A percentile compares a stretch with the other conserved stretches of the same genome.
phyloP scores from a whole-genome alignment of 1,139 yeast species.

The Magnusiomyces tetraspermus region DNA sequence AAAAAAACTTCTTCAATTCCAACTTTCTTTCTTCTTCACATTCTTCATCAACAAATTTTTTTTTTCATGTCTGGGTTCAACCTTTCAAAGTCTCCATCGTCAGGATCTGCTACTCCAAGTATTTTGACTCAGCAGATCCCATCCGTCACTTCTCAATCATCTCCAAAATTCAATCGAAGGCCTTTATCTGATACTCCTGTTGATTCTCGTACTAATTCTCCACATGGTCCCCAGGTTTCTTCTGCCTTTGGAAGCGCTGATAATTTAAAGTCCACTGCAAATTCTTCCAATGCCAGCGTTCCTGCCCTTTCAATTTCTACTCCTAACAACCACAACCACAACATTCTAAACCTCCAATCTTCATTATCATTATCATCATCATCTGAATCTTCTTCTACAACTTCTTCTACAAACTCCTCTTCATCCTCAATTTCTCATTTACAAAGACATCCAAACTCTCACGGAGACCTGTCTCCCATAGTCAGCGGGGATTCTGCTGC shows the following conservation, averaged over 20 bases:
- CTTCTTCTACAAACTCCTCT: not conserved
- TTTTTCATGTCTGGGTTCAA: not conserved
- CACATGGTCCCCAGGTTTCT: too few species aligned
- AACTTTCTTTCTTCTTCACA: not conserved
- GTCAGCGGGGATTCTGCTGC: not conserved
- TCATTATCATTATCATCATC: not conserved
- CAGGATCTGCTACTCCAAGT: not conserved
- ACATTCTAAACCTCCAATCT: not conserved
- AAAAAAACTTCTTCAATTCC: not conserved
- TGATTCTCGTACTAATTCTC: slow-evolving; percentile 11
- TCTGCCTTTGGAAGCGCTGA: slow-evolving; percentile 8
- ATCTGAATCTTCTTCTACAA: not conserved
- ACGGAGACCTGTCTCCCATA: slow-evolving; percentile 1
- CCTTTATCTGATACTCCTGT: slow-evolving; percentile 15
- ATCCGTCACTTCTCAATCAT: slow-evolving; percentile 6
- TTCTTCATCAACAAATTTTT: not conserved
- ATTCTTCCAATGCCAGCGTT: not conserved
- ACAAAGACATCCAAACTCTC: not conserved
- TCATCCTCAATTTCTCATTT: not conserved
- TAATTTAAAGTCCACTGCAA: not conserved
- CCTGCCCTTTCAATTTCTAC: not conserved
- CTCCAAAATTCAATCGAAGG: slow-evolving; percentile 10
- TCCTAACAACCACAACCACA: not conserved
- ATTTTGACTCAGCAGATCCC: not conserved
- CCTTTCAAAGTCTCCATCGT: not conserved